phyloP scores from a whole-genome alignment of 495 filamentous ascomycete species.

The Hypoxylon trugodes region DNA sequence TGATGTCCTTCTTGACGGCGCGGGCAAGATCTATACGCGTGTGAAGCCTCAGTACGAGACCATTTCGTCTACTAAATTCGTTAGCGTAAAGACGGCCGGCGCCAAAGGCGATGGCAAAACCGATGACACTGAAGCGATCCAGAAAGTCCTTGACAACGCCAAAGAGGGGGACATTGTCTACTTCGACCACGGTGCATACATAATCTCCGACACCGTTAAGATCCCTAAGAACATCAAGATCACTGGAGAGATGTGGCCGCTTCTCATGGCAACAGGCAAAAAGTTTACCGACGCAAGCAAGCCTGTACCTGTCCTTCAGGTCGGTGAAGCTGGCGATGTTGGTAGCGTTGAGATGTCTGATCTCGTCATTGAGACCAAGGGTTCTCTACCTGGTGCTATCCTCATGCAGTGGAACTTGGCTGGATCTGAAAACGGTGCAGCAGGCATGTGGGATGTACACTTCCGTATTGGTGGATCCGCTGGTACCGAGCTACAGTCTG shows the following conservation, averaged over 20 bases:
- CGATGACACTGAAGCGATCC: slow-evolving; percentile 76
- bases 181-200: slow-evolving; percentile 91
- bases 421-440: slow-evolving; percentile 69
- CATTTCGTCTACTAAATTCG: slow-evolving; percentile 64
- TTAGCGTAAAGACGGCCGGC: slow-evolving; percentile 78
- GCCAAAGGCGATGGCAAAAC: slow-evolving; percentile 80
- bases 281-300: slow-evolving; percentile 74
- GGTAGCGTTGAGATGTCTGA: slow-evolving; percentile 87
- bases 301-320: slow-evolving; percentile 75
- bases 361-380: slow-evolving; percentile 81
- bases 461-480: slow-evolving; percentile 84
- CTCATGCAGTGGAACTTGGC: slow-evolving; percentile 92
- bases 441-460: slow-evolving; percentile 92
- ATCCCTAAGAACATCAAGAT: slow-evolving; percentile 82
- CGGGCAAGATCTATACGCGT: slow-evolving; percentile 68
- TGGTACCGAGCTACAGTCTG: slow-evolving; percentile 80
- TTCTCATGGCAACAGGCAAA: slow-evolving; percentile 82
- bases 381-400: slow-evolving; percentile 82
- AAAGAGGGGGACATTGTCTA: slow-evolving; percentile 74
- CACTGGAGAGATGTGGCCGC: slow-evolving; percentile 89
- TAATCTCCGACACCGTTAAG: slow-evolving; percentile 83
- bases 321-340: slow-evolving; percentile 79
- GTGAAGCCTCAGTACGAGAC: slow-evolving; percentile 79
- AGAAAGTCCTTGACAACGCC: slow-evolving; percentile 71
- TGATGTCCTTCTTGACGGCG: slow-evolving; percentile 60